Evolutionary conservation across 1,284 basidiomycete genomes (phyloP).

Genomic region (Cerioporus squamosus): DNA sequence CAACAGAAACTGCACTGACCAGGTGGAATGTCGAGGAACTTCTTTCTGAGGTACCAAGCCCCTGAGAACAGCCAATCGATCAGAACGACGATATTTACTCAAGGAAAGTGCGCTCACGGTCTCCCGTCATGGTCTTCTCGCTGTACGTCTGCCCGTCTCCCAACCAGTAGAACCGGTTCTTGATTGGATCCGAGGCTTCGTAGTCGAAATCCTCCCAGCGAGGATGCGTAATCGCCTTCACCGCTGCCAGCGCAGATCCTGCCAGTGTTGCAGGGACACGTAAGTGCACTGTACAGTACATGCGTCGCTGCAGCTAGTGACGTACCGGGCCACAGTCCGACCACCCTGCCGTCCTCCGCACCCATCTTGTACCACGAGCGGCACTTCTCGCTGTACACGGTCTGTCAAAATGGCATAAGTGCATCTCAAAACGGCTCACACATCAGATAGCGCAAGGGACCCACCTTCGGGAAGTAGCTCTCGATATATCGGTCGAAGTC

Average conservation of each 20-base stretch:
- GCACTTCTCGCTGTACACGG: constrained; percentile 62
- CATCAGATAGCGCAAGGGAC: not conserved
- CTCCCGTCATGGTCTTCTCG: constrained; percentile 45
- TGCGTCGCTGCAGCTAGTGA: not conserved
- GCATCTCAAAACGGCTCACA: not conserved
- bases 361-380: constrained; percentile 71
- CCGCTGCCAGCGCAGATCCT: constrained; percentile 59
- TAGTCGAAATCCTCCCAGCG: constrained; percentile 72
- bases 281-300: no score
- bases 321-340: constrained; percentile 62
- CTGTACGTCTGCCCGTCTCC: constrained; percentile 56
- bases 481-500: constrained; percentile 1
- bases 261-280: not conserved
- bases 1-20: constrained; percentile 7
- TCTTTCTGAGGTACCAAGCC: constrained; percentile 51
- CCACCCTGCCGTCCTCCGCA: constrained; percentile 58
- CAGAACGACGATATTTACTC: not conserved
- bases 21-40: constrained; percentile 38
- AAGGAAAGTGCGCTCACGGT: constrained; percentile 44
- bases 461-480: constrained; percentile 11
- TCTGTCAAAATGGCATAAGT: constrained; percentile 37
- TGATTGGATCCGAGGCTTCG: constrained; percentile 47
- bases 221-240: constrained; percentile 53
- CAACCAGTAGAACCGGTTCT: constrained; percentile 60
- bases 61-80: constrained; percentile 31